A percentile compares a stretch with the other conserved stretches of the same genome.
These are phyloP conservation scores for Fusarium torreyae DNA, from an alignment of 2,329 filamentous ascomycete genomes.

Conservation along the genomic window DNA sequence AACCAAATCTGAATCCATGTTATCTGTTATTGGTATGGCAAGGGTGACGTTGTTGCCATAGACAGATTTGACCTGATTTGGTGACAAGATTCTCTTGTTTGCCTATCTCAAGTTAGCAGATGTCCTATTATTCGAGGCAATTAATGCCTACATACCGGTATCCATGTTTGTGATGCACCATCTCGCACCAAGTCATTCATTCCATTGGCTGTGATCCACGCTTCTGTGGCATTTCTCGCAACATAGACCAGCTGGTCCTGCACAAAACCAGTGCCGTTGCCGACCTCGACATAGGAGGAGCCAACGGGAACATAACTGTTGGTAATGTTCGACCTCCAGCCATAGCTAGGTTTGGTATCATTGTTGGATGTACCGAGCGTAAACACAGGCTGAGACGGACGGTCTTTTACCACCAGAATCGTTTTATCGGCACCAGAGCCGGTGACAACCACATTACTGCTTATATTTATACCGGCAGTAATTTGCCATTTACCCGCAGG, in stretches of 20 bases:
- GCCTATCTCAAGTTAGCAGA: slow-evolving; percentile 4
- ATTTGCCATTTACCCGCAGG: slow-evolving; percentile 28
- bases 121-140: rapidly evolving
- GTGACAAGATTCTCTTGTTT: slow-evolving; percentile 23
- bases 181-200: slow-evolving; percentile 35
- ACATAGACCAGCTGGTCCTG: slow-evolving; percentile 36
- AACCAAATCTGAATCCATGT: slow-evolving; percentile 29
- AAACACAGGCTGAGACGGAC: slow-evolving; percentile 22
- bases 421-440: slow-evolving; percentile 10
- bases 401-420: neutral
- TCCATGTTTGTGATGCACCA: slow-evolving; percentile 35
- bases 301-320: slow-evolving; percentile 41
- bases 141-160: slow-evolving; percentile 12
- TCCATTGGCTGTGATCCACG: slow-evolving; percentile 37
- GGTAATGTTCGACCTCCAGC: slow-evolving; percentile 29
- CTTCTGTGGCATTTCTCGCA: slow-evolving; percentile 20
- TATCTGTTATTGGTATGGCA: slow-evolving; percentile 41
- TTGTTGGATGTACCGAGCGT: slow-evolving; percentile 22
- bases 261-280: neutral
- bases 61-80: slow-evolving; percentile 32
- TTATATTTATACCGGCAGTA: slow-evolving; percentile 22
- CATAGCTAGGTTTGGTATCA: slow-evolving; percentile 1
- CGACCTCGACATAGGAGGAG: slow-evolving; percentile 11
- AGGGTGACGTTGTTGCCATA: slow-evolving; percentile 34
- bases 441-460: slow-evolving; percentile 11